Evolutionary conservation across 257 asterid genomes (phyloP).

Genomic region (Anisodus tanguticus): DNA sequence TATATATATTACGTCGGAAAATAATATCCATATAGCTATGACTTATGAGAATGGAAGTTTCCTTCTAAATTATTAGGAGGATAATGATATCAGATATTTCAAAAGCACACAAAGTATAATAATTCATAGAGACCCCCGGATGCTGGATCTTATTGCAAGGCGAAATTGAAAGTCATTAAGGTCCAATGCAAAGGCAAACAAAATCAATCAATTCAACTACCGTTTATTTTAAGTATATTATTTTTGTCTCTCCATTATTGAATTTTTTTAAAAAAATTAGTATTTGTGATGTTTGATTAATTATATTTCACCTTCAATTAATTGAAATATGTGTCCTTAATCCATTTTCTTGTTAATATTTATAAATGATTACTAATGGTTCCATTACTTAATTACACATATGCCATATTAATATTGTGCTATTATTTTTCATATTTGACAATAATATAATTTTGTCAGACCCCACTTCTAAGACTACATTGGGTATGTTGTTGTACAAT

Average conservation of each 20-base stretch:
- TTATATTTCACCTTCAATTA: not conserved
- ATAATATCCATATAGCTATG: not conserved
- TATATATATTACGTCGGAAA: not conserved
- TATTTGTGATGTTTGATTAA: not conserved
- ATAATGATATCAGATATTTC: not conserved
- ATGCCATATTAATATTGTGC: no score
- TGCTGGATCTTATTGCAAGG: not conserved
- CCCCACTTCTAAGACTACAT: no score
- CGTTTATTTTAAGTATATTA: not conserved
- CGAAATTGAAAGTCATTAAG: constrained; percentile 26
- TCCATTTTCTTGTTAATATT: no score
- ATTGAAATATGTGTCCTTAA: not conserved
- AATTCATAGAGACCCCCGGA: not conserved
- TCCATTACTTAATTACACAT: no score
- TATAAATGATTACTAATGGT: no score
- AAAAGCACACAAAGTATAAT: not conserved
- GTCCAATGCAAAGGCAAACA: not conserved
- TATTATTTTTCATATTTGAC: no score
- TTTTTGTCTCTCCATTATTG: not conserved
- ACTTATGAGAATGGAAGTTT: not conserved
- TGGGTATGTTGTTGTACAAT: no score
- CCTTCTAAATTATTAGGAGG: not conserved
- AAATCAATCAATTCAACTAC: constrained; percentile 13
- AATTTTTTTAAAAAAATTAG: not conserved
- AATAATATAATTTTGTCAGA: no score